phyloP scores from a whole-genome alignment of 306 rosid species.

The Castanea crenata region DNA sequence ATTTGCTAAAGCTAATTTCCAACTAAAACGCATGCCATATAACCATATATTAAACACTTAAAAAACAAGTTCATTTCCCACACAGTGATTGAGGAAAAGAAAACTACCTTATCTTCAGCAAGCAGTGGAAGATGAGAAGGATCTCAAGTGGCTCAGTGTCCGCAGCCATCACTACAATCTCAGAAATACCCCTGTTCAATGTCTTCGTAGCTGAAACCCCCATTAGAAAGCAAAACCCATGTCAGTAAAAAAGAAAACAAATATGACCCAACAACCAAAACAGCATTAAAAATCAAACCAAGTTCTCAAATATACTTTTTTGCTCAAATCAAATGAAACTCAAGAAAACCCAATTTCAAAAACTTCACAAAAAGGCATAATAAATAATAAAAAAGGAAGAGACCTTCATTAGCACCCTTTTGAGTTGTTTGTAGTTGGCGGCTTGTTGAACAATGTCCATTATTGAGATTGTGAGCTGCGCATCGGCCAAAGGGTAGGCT shows the following conservation, averaged over 20 bases:
- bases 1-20: background rate
- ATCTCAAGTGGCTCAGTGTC: constrained; percentile 92
- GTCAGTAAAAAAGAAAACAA: background rate
- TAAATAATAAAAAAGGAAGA: background rate
- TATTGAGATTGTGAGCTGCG: constrained; percentile 72
- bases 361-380: background rate
- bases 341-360: background rate
- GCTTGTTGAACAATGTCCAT: constrained; percentile 92
- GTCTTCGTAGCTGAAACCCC: constrained; percentile 77
- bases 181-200: constrained; percentile 81
- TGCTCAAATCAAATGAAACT: background rate
- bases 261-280: background rate
- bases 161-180: constrained; percentile 88
- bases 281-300: background rate
- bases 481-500: constrained; percentile 84
- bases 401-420: constrained; percentile 97
- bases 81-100: background rate
- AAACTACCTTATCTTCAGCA: constrained; percentile 81
- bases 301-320: background rate
- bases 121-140: constrained; percentile 83
- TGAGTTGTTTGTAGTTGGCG: constrained; percentile 85
- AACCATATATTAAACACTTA: background rate
- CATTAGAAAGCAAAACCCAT: no score
- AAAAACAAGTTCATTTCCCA: background rate
- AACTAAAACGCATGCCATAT: background rate